A percentile compares a stretch with the other conserved stretches of the same genome.
Conservation (phyloP, 164 flowering plant species). For the Echeveria elegans region DNA sequence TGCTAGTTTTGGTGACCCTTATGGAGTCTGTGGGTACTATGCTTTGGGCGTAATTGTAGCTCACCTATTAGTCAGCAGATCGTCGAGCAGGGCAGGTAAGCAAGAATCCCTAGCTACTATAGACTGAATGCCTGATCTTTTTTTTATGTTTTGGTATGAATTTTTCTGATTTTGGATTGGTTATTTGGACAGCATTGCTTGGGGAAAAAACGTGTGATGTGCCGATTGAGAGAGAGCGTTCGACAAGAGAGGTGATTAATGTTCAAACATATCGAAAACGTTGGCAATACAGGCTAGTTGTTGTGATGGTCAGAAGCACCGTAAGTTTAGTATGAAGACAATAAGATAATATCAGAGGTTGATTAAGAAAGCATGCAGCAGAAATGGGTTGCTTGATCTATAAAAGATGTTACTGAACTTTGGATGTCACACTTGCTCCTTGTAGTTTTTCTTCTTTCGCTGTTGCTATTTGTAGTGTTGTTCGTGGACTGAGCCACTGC, state of each 20-base stretch:
- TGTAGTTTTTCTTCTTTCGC: not conserved
- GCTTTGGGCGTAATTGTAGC: slow-evolving; percentile 33
- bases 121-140: not conserved
- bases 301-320: not conserved
- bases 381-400: not conserved
- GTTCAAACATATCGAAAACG: slow-evolving; percentile 35
- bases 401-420: not conserved
- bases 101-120: too few species aligned
- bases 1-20: slow-evolving; percentile 65
- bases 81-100: slow-evolving; percentile 9
- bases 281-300: slow-evolving; percentile 70
- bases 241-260: slow-evolving; percentile 21
- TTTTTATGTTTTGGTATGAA: not conserved
- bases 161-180: not conserved
- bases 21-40: slow-evolving; percentile 56
- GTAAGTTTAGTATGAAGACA: not conserved
- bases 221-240: slow-evolving; percentile 28
- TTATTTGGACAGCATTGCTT: slow-evolving; percentile 48
- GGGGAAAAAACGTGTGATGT: slow-evolving; percentile 46
- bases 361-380: not conserved
- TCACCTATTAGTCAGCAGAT: slow-evolving; percentile 13
- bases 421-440: not conserved
- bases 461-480: too few species aligned
- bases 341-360: not conserved
- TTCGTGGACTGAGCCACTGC: too few species aligned